phyloP scores from a whole-genome alignment of 2,329 filamentous ascomycete genomes.

The Paraphaeosphaeria minitans region DNA sequence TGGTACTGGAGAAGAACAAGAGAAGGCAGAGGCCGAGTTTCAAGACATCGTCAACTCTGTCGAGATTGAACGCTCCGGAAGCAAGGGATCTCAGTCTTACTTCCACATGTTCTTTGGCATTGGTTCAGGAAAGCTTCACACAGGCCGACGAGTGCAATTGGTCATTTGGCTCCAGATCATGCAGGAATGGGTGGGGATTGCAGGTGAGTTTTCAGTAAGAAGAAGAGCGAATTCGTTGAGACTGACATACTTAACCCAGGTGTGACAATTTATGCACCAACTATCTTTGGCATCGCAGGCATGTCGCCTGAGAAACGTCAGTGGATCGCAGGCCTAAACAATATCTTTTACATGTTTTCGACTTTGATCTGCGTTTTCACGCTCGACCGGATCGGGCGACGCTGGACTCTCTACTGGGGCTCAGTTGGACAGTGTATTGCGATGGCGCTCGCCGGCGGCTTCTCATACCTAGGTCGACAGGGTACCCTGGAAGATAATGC shows the following conservation, averaged over 20 bases:
- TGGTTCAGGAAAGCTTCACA: slow-evolving; percentile 68
- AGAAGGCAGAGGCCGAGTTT: slow-evolving; percentile 58
- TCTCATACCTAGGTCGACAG: slow-evolving; percentile 60
- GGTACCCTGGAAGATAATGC: slow-evolving; percentile 54
- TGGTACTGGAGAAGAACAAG: slow-evolving; percentile 51
- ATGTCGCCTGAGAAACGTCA: slow-evolving; percentile 58
- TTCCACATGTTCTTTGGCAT: slow-evolving; percentile 69
- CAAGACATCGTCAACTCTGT: slow-evolving; percentile 70
- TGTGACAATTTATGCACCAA: slow-evolving; percentile 62
- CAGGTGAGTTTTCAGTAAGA: too few relatives aligned
- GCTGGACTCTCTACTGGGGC: slow-evolving; percentile 74
- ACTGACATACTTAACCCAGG: too few relatives aligned
- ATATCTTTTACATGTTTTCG: slow-evolving; percentile 65
- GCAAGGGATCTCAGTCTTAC: slow-evolving; percentile 61
- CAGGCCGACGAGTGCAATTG: slow-evolving; percentile 69
- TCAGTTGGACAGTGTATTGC: slow-evolving; percentile 66
- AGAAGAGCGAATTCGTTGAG: too few relatives aligned
- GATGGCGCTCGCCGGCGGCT: slow-evolving; percentile 70
- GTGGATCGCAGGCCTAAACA: slow-evolving; percentile 53
- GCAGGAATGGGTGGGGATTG: slow-evolving; percentile 73
- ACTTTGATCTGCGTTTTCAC: slow-evolving; percentile 74
- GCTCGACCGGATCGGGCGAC: slow-evolving; percentile 69
- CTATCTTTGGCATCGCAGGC: slow-evolving; percentile 70
- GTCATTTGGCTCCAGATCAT: slow-evolving; percentile 75
- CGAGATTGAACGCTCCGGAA: slow-evolving; percentile 57